A percentile compares a stretch with the other conserved stretches of the same genome.
These are phyloP conservation scores for Blastocystis sp. DNA, from an alignment of 352 stramenopile genomes.

Conservation along the genomic window DNA sequence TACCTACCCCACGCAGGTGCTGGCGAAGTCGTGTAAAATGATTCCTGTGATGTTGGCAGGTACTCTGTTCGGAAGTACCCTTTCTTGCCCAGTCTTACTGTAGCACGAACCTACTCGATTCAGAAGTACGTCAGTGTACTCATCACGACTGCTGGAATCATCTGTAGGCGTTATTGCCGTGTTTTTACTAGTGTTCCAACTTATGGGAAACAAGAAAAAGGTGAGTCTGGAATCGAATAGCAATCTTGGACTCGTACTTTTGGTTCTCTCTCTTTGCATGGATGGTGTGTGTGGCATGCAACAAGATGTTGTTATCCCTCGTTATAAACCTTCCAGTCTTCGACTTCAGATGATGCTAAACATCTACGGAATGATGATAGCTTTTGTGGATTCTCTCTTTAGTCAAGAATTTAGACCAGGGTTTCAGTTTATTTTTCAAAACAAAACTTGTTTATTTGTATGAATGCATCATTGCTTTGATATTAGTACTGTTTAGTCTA, in stretches of 20 bases:
- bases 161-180: not conserved
- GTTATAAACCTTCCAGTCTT: conserved; percentile 71
- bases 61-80: conserved; percentile 63
- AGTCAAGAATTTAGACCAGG: conserved; percentile 58
- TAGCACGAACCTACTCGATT: conserved; percentile 72
- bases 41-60: conserved; percentile 83
- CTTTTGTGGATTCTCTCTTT: conserved; percentile 10
- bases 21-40: conserved; percentile 98
- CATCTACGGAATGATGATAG: conserved; percentile 72
- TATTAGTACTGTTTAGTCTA: conserved; percentile 71
- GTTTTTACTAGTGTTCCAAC: conserved; percentile 73
- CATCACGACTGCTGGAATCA: conserved; percentile 76
- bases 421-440: conserved; percentile 68
- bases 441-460: conserved; percentile 13
- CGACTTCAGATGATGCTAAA: conserved; percentile 73
- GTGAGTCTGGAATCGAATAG: conserved; percentile 74
- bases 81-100: not conserved
- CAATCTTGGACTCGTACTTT: conserved; percentile 75
- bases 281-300: conserved; percentile 76
- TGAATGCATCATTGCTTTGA: not conserved
- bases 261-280: conserved; percentile 84
- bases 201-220: conserved; percentile 65
- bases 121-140: conserved; percentile 81
- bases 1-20: conserved; percentile 91
- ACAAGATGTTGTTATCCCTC: conserved; percentile 73